These are phyloP conservation scores for Geosmithia flava DNA, from an alignment of 2,329 filamentous ascomycete species.

Conservation along the genomic window DNA sequence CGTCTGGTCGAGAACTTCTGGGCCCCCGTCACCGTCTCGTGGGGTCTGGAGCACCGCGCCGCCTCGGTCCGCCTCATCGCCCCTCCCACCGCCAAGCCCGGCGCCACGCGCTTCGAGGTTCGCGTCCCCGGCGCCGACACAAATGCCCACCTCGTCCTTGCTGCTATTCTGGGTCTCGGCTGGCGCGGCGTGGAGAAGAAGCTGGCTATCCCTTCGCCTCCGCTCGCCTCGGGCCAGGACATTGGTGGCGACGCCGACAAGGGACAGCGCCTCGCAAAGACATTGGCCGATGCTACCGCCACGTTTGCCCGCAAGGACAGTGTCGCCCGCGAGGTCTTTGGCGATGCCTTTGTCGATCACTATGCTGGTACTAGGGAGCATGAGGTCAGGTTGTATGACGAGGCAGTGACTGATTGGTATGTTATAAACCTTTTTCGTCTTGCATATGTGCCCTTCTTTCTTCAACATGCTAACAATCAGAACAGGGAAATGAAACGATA, in stretches of 20 bases:
- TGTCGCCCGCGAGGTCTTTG: conserved; percentile 86
- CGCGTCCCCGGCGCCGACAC: conserved; percentile 90
- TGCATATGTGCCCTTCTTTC: not conserved
- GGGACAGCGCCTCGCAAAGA: conserved; percentile 72
- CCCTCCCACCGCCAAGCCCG: conserved; percentile 72
- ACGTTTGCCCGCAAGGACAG: conserved; percentile 68
- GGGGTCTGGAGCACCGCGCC: conserved; percentile 90
- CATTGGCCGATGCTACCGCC: conserved; percentile 69
- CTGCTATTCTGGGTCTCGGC: conserved; percentile 76
- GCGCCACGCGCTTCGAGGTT: conserved; percentile 84
- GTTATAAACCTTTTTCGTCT: conserved; percentile 19
- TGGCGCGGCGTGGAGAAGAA: conserved; percentile 92
- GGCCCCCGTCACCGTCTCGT: conserved; percentile 95
- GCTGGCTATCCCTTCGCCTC: conserved; percentile 68
- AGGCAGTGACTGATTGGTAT: conserved; percentile 93
- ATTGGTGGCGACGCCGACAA: conserved; percentile 60
- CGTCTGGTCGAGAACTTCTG: conserved; percentile 97
- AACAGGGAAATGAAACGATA: conserved; percentile 64
- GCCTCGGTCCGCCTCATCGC: conserved; percentile 84
- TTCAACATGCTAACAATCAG: conserved; percentile 7
- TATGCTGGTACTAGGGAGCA: conserved; percentile 87
- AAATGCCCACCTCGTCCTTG: conserved; percentile 78
- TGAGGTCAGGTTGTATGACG: conserved; percentile 83
- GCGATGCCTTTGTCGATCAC: conserved; percentile 91
- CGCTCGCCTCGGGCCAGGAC: conserved; percentile 73